Evolutionary conservation across 1,284 basidiomycete species (phyloP), one percentile per base, ranked within the genome.

Genomic region (Dichomitus squalens): DNA sequence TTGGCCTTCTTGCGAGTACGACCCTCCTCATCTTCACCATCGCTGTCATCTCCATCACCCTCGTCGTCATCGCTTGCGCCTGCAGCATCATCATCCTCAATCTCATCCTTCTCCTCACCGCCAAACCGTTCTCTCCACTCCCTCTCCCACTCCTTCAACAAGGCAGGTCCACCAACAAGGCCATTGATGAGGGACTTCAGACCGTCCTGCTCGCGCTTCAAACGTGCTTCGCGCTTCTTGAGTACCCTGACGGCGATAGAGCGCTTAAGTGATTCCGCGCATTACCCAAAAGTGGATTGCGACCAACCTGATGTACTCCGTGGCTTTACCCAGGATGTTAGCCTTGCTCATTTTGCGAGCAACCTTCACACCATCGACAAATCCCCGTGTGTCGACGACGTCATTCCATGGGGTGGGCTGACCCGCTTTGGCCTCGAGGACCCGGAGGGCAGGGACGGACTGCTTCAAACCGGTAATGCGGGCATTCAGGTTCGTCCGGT

Each of bases 401-500:
- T 88, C 86, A 47, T 71, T 53, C 52, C 69, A 73, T 12, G 74
- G 70, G 34, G 67, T 75, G 65, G 44, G 66, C 66, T 34, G 73
- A 57, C 56, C 72, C 49, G 60, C 72, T 65, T 64, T 71, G 70
- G 43, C 72, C 73, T 65, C 82, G 66, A 93, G 77, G 14, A 90
- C 85, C 3, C 90, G 85, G 34, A 95, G 79, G 0, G 92, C 93
- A 1, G 92, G 92, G 1, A 95, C 92, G 9, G 92, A 88, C 67
- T 86, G 84, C 55, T 90, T 87, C 40, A 96, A 78, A 54, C 88
- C 88, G 56, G 90, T 87, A 43, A 96, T 95, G 48, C 93, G 87
- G 11, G 92, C 91, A 68, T 96, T 96, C 57, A 96, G 82, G 72
- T 95, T 95, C 16, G 93, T 95, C 38, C 94, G 85, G 68, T 95